Evolutionary conservation across 192 early-diverging fungal genomes (phyloP).

Genomic region (Thamnidium elegans): DNA sequence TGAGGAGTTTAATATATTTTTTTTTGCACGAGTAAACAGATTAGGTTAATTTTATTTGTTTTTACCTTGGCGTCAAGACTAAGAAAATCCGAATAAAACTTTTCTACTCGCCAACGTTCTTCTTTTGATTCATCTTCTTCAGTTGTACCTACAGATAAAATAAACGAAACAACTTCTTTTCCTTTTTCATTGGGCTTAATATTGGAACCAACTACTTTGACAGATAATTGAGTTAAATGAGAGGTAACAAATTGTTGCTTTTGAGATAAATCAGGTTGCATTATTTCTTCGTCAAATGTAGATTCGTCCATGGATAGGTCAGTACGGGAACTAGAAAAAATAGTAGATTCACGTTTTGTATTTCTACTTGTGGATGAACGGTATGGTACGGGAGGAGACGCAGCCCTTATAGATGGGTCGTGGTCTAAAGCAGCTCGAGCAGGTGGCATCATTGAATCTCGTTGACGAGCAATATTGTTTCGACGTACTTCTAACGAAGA

Average conservation of each 20-base stretch:
- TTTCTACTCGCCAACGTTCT: conserved; percentile 82
- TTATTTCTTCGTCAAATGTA: not conserved
- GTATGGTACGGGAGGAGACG: conserved; percentile 6
- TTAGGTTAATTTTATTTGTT: conserved; percentile 2
- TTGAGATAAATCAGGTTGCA: not conserved
- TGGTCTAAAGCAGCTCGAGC: not conserved
- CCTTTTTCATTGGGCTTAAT: conserved; percentile 77
- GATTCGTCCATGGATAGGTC: not conserved
- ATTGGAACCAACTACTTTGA: conserved; percentile 48
- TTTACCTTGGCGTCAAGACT: conserved; percentile 74
- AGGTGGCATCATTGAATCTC: conserved; percentile 19
- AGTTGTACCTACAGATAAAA: conserved; percentile 43
- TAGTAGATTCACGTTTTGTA: not conserved
- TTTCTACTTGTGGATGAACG: not conserved
- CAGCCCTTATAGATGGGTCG: conserved; percentile 10
- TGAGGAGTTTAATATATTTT: not conserved
- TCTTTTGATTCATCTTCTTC: conserved; percentile 20
- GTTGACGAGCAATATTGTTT: not conserved
- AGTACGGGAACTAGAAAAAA: not conserved
- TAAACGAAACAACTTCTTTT: conserved; percentile 66
- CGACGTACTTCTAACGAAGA: not conserved
- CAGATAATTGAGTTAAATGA: conserved; percentile 10
- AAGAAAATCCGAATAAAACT: conserved; percentile 85
- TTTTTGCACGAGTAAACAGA: not conserved
- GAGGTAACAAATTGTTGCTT: not conserved